Evolutionary conservation across 2,329 filamentous ascomycete species (phyloP).

Genomic region (Trichoderma gracile): DNA sequence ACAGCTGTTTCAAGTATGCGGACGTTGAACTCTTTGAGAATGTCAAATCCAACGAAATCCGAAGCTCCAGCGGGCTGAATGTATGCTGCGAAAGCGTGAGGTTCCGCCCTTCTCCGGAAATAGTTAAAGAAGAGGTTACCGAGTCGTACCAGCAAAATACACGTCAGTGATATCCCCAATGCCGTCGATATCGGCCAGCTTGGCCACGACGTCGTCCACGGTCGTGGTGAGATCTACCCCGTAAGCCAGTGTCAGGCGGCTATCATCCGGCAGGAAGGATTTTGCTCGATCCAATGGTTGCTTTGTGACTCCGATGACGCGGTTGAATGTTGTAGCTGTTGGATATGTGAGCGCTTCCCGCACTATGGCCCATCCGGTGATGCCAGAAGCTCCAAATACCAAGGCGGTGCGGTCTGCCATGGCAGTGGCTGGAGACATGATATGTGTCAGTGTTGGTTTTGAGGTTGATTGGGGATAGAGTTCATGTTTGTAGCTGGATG

Average conservation of each 20-base stretch:
- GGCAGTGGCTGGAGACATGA: not conserved
- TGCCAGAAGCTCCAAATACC: slow-evolving; percentile 22
- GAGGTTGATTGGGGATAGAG: not conserved
- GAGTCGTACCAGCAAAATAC: slow-evolving; percentile 16
- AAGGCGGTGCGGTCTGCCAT: slow-evolving; percentile 13
- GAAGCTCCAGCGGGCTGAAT: slow-evolving; percentile 18
- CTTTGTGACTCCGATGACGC: slow-evolving; percentile 17
- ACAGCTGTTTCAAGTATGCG: slow-evolving; percentile 17
- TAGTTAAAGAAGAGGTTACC: not conserved
- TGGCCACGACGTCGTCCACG: slow-evolving; percentile 17
- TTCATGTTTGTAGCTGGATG: not conserved
- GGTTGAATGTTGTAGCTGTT: not conserved
- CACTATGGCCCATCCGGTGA: slow-evolving; percentile 21
- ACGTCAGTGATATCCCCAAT: slow-evolving; percentile 19
- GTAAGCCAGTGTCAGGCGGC: slow-evolving; percentile 1
- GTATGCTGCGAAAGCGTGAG: slow-evolving; percentile 3
- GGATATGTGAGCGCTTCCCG: slow-evolving; percentile 19
- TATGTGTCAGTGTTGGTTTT: not conserved
- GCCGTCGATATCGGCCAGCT: slow-evolving; percentile 9
- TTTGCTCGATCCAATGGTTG: slow-evolving; percentile 1
- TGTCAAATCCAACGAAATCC: slow-evolving; percentile 17
- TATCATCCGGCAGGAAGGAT: slow-evolving; percentile 11
- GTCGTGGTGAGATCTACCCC: slow-evolving; percentile 12
- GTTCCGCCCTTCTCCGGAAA: rapidly evolving
- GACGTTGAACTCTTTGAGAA: slow-evolving; percentile 19